Conservation (phyloP, 2,329 filamentous ascomycete genomes). For the Botrytis squamosa region DNA sequence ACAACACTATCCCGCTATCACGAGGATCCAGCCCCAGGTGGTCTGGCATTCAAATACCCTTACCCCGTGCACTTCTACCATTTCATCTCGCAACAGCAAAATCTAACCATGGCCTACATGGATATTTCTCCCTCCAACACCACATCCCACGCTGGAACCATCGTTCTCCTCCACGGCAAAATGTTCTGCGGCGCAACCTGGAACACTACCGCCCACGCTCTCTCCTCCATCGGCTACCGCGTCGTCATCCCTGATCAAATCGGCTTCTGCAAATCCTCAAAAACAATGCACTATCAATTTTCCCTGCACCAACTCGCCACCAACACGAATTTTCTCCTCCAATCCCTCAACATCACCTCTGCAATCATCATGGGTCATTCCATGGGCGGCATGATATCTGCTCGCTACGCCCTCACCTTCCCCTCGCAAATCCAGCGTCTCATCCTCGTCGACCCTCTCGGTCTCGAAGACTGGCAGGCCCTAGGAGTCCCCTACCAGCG, state of each 20-base stretch:
- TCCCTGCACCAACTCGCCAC: slow-evolving; percentile 50
- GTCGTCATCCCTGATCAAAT: slow-evolving; percentile 52
- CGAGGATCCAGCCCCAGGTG: not conserved
- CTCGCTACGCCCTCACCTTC: slow-evolving; percentile 53
- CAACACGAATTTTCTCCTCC: slow-evolving; percentile 51
- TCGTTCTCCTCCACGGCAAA: slow-evolving; percentile 54
- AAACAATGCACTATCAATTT: slow-evolving; percentile 52
- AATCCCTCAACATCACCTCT: slow-evolving; percentile 45
- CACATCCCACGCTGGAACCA: slow-evolving; percentile 36
- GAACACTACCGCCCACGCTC: slow-evolving; percentile 47
- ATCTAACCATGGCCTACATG: slow-evolving; percentile 9
- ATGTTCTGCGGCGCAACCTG: slow-evolving; percentile 57
- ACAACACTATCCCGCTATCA: not conserved
- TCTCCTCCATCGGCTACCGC: slow-evolving; percentile 48
- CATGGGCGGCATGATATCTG: slow-evolving; percentile 54
- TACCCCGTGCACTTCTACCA: slow-evolving; percentile 6
- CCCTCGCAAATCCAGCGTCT: slow-evolving; percentile 45
- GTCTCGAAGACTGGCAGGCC: slow-evolving; percentile 51
- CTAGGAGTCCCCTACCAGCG: slow-evolving; percentile 47
- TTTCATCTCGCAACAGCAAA: slow-evolving; percentile 40
- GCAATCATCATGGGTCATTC: slow-evolving; percentile 54
- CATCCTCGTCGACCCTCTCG: slow-evolving; percentile 52
- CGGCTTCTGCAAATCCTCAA: slow-evolving; percentile 58
- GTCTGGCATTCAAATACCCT: not conserved
- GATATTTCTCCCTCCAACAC: not conserved